phyloP scores from a whole-genome alignment of 2,329 filamentous ascomycete species.

The Hirsutella minnesotensis region DNA sequence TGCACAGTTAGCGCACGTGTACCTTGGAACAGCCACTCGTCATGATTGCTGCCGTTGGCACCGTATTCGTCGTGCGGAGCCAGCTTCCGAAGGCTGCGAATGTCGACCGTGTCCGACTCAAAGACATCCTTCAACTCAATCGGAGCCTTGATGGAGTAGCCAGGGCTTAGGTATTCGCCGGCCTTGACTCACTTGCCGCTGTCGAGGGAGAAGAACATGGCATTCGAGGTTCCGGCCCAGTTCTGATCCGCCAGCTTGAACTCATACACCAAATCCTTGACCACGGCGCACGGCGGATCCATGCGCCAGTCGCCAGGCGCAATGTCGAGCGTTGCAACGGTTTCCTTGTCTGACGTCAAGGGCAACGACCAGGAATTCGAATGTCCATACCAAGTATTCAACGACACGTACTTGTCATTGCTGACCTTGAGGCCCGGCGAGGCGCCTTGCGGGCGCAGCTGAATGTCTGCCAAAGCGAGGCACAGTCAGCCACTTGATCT shows the following conservation, averaged over 20 bases:
- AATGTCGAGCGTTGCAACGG: background rate
- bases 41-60: background rate
- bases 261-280: background rate
- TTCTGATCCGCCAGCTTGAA: background rate
- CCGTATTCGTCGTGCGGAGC: background rate
- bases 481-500: background rate
- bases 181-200: background rate
- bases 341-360: background rate
- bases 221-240: background rate
- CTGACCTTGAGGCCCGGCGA: background rate
- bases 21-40: background rate
- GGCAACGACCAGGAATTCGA: background rate
- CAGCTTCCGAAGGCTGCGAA: background rate
- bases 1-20: background rate
- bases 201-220: background rate
- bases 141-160: background rate
- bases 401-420: background rate
- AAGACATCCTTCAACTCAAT: background rate
- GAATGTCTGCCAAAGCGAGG: no score
- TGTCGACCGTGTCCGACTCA: background rate
- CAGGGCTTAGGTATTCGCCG: background rate
- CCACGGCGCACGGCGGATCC: background rate
- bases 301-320: background rate
- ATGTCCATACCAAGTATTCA: background rate
- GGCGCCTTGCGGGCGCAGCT: no score